A percentile compares a stretch with the other conserved stretches of the same genome.
Evolutionary conservation across 2,329 filamentous ascomycete species (phyloP).

Genomic region (Diplodia mutila): DNA sequence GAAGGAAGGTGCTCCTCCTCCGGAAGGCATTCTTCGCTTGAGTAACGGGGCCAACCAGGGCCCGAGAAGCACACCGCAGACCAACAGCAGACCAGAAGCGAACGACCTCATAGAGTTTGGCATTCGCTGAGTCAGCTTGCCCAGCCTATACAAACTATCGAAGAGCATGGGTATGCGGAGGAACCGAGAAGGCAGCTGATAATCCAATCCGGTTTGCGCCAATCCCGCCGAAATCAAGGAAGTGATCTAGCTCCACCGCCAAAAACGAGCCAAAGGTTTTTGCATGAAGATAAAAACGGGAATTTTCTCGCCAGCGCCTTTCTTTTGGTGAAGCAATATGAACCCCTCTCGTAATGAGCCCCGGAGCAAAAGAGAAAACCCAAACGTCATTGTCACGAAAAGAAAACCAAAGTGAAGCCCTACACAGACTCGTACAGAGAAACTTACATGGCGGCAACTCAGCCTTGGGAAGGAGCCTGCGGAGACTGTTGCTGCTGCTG

Average conservation of each 20-base stretch:
- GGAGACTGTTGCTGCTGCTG: slow-evolving; percentile 18
- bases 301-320: slow-evolving; percentile 5
- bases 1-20: no score
- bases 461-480: slow-evolving; percentile 6
- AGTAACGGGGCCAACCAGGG: background rate
- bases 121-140: slow-evolving; percentile 1
- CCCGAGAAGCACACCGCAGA: background rate
- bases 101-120: slow-evolving; percentile 2
- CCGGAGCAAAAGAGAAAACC: background rate
- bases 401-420: background rate
- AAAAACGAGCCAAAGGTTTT: background rate
- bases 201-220: slow-evolving; percentile 14
- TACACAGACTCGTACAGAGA: slow-evolving; percentile 4
- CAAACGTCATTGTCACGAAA: background rate
- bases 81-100: background rate
- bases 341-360: background rate
- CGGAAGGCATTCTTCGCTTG: background rate
- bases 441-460: slow-evolving; percentile 1
- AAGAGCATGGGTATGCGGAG: slow-evolving; percentile 18
- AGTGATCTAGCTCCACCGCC: slow-evolving; percentile 12
- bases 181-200: slow-evolving; percentile 8
- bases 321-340: background rate
- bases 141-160: slow-evolving; percentile 17
- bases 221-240: background rate
- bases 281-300: background rate